phyloP scores from a whole-genome alignment of 768 basidiomycete genomes.

The Aureoboletus auriporus region DNA sequence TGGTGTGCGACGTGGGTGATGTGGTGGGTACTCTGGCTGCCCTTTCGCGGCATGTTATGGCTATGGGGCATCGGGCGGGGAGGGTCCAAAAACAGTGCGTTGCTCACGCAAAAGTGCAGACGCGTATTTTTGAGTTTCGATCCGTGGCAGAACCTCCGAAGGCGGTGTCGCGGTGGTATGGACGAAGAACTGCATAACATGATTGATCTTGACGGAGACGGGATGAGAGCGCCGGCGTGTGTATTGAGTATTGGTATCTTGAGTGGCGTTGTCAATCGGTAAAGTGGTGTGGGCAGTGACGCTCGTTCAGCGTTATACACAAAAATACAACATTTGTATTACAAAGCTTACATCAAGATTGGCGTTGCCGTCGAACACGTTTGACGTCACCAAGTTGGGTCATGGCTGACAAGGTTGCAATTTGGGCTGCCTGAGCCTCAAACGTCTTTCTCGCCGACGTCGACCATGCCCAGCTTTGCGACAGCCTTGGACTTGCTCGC shows the following conservation, averaged over 20 bases:
- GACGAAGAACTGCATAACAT: too few species aligned
- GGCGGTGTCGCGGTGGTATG: not conserved
- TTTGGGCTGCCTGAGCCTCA: not conserved
- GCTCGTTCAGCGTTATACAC: too few species aligned
- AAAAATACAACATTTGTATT: too few species aligned
- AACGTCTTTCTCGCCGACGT: not conserved
- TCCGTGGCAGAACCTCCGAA: not conserved
- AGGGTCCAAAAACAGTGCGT: constrained; percentile 4
- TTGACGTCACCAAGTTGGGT: not conserved
- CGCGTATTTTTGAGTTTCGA: too few species aligned
- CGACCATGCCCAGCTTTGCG: constrained; percentile 6
- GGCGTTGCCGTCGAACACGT: too few species aligned
- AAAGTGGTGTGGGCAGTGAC: too few species aligned
- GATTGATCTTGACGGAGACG: too few species aligned
- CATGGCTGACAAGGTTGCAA: not conserved
- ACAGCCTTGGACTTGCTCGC: constrained; percentile 4
- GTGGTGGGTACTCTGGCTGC: not conserved
- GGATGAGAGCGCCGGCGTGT: too few species aligned
- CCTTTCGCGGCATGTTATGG: constrained; percentile 4
- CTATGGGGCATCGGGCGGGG: constrained; percentile 12
- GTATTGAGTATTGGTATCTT: too few species aligned
- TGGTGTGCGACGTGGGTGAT: not conserved
- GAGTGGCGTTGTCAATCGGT: too few species aligned
- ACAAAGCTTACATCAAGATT: too few species aligned
- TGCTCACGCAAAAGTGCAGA: too few species aligned